A percentile compares a stretch with the other conserved stretches of the same genome.
phyloP scores from a whole-genome alignment of 305 asterid genomes.

The Fraxinus nigra region DNA sequence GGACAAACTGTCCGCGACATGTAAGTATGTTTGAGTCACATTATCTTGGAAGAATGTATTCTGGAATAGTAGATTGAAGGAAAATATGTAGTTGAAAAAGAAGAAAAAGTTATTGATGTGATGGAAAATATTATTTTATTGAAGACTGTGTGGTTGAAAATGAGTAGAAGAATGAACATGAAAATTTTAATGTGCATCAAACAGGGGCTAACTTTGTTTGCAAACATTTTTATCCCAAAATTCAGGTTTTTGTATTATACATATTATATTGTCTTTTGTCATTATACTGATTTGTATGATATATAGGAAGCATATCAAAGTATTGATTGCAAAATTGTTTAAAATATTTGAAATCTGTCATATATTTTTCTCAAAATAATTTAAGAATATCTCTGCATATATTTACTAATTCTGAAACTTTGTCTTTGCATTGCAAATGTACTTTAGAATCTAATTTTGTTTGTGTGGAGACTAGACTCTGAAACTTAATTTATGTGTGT shows the following conservation, averaged over 20 bases:
- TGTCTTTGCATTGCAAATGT: not conserved
- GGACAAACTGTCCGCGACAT: conserved; percentile 92
- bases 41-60: no score
- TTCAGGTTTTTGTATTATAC: not conserved
- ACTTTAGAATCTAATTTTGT: conserved; percentile 2
- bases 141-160: no score
- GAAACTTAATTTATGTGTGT: conserved; percentile 14
- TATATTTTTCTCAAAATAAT: not conserved
- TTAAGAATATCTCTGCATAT: not conserved
- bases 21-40: conserved; percentile 41
- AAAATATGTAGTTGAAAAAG: no score
- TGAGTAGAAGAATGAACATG: no score
- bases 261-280: not conserved
- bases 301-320: not conserved
- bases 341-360: not conserved
- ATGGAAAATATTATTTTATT: no score
- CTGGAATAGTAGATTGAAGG: no score
- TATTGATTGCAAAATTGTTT: not conserved
- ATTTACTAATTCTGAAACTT: not conserved
- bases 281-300: not conserved
- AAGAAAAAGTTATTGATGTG: no score
- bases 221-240: not conserved
- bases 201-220: not conserved
- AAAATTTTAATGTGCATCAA: no score
- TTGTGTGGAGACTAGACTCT: conserved; percentile 7